Conservation (phyloP, 1,284 basidiomycete genomes). For the Trichosporon sp. region DNA sequence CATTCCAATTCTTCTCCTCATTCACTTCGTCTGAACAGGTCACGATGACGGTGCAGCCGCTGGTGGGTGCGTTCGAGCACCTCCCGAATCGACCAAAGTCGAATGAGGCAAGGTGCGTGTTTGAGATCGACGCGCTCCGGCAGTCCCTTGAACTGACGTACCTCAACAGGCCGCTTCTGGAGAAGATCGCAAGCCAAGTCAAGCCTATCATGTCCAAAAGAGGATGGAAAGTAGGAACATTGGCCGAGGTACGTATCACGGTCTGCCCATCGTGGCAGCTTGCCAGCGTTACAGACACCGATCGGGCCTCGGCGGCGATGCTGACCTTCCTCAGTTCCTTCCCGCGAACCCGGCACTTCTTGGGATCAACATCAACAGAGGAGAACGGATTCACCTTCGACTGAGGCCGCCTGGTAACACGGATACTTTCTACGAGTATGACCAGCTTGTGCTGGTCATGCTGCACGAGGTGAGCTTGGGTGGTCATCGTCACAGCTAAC, state of each 20-base stretch:
- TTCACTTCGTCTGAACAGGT: not conserved
- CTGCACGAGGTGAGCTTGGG: constrained; percentile 65
- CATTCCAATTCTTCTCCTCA: not conserved
- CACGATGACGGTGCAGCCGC: constrained; percentile 22
- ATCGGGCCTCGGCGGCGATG: not conserved
- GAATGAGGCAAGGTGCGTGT: constrained; percentile 42
- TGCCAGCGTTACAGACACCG: not conserved
- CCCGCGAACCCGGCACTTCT: constrained; percentile 66
- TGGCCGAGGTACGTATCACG: constrained; percentile 56
- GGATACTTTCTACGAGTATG: constrained; percentile 67
- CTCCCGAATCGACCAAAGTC: constrained; percentile 39
- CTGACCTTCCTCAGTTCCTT: constrained; percentile 56
- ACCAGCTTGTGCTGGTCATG: constrained; percentile 70
- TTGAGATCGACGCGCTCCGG: not conserved
- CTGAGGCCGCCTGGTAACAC: constrained; percentile 64
- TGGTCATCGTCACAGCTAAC: constrained; percentile 2
- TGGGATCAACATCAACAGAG: constrained; percentile 62
- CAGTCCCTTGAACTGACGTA: not conserved
- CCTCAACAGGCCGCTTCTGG: constrained; percentile 52
- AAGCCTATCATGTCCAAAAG: constrained; percentile 85
- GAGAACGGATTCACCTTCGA: constrained; percentile 71
- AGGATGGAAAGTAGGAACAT: constrained; percentile 68
- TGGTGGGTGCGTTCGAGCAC: constrained; percentile 44
- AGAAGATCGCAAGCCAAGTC: constrained; percentile 69
- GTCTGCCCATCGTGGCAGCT: not conserved